Conservation (phyloP, 768 basidiomycete genomes). For the Clavaria fumosa region DNA sequence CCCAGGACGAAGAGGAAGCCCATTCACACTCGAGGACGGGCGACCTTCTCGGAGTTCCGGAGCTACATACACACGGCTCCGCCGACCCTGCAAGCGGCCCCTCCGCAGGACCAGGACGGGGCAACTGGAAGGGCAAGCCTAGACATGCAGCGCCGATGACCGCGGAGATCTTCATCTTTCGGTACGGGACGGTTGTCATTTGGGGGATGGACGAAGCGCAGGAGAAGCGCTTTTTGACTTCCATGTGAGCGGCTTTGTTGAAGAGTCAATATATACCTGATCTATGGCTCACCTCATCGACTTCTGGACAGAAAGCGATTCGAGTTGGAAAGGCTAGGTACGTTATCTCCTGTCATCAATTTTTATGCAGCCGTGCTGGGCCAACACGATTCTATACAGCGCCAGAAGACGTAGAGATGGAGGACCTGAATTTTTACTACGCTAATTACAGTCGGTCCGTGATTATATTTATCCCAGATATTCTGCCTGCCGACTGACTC, state of each 20-base stretch:
- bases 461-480: constrained; percentile 1
- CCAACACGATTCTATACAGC: constrained; percentile 27
- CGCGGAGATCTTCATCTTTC: constrained; percentile 86
- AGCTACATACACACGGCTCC: constrained; percentile 33
- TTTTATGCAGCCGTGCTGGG: constrained; percentile 2
- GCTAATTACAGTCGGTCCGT: constrained; percentile 87
- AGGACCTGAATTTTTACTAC: constrained; percentile 93
- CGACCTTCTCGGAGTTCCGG: constrained; percentile 68
- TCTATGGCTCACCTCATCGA: too few relatives aligned
- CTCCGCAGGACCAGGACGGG: constrained; percentile 12
- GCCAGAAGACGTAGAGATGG: constrained; percentile 86
- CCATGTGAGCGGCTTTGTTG: constrained; percentile 84
- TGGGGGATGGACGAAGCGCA: constrained; percentile 97
- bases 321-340: constrained; percentile 77
- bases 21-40: too few relatives aligned
- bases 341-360: constrained; percentile 10
- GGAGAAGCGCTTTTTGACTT: constrained; percentile 79
- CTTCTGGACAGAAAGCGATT: constrained; percentile 62
- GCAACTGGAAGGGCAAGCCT: constrained; percentile 43
- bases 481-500: constrained; percentile 5
- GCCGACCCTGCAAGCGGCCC: constrained; percentile 17
- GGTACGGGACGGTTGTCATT: constrained; percentile 89
- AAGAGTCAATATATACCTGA: too few relatives aligned
- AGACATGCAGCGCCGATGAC: constrained; percentile 51
- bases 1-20: too few relatives aligned